Evolutionary conservation across 805 yeast genomes (phyloP).

Genomic region (Candida chilensis): DNA sequence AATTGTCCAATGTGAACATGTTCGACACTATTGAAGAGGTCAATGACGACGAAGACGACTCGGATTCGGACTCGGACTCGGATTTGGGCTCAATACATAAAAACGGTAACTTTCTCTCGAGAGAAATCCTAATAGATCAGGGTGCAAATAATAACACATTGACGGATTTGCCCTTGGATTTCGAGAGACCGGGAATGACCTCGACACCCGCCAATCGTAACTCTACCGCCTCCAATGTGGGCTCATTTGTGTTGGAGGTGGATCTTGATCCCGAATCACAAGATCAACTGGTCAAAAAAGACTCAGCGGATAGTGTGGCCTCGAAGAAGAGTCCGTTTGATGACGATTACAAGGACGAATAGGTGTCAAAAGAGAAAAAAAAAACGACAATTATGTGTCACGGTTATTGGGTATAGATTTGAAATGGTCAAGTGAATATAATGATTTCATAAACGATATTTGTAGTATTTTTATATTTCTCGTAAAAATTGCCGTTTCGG

Average conservation of each 20-base stretch:
- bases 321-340: background rate
- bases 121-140: constrained; percentile 1
- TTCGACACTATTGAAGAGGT: background rate
- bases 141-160: background rate
- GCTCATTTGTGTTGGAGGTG: background rate
- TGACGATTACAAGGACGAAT: background rate
- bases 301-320: background rate
- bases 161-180: background rate
- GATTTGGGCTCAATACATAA: constrained; percentile 1
- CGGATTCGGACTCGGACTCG: constrained; percentile 1
- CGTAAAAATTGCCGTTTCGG: too few species aligned
- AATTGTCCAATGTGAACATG: background rate
- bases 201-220: background rate
- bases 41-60: background rate
- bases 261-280: background rate
- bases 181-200: background rate
- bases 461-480: too few species aligned
- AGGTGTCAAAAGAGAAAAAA: too few species aligned
- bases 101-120: background rate
- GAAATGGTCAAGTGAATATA: too few species aligned
- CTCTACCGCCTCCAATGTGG: background rate
- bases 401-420: too few species aligned
- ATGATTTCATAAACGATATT: too few species aligned
- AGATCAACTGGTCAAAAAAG: too few species aligned
- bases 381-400: too few species aligned